phyloP scores from a whole-genome alignment of 2,329 filamentous ascomycete genomes.

The Orbilia quercus region DNA sequence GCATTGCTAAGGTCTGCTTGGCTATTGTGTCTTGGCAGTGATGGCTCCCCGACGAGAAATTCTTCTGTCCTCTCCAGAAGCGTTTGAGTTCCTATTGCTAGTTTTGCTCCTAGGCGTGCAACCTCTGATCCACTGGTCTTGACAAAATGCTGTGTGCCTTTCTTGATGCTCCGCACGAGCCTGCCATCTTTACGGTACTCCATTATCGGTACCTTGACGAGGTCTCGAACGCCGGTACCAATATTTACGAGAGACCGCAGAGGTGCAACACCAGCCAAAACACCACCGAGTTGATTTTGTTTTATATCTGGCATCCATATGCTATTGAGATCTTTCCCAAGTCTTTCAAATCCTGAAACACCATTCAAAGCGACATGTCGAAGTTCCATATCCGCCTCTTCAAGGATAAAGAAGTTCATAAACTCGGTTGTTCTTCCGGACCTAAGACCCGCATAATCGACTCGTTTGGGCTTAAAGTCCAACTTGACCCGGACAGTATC shows the following conservation, averaged over 20 bases:
- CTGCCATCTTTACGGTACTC: conserved; percentile 96
- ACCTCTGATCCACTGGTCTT: conserved; percentile 93
- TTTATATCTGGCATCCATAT: conserved; percentile 97
- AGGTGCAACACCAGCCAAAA: conserved; percentile 87
- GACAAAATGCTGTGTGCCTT: conserved; percentile 88
- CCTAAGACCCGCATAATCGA: conserved; percentile 90
- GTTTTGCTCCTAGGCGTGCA: conserved; percentile 91
- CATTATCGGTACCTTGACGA: conserved; percentile 87
- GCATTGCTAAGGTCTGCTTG: conserved; percentile 71
- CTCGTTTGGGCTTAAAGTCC: conserved; percentile 98
- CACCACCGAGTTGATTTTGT: conserved; percentile 84
- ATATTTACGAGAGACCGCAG: conserved; percentile 93
- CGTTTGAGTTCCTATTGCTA: conserved; percentile 95
- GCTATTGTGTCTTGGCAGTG: conserved; percentile 62
- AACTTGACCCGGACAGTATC: conserved; percentile 84
- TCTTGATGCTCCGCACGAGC: conserved; percentile 88
- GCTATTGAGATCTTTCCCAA: conserved; percentile 90
- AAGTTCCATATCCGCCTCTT: conserved; percentile 85
- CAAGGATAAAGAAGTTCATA: conserved; percentile 97
- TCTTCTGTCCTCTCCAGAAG: conserved; percentile 88
- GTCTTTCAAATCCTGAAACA: conserved; percentile 85
- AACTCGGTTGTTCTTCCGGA: conserved; percentile 96
- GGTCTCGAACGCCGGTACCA: conserved; percentile 83
- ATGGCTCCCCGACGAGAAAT: conserved; percentile 62
- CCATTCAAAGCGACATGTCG: conserved; percentile 93